Evolutionary conservation across 2,329 filamentous ascomycete species (phyloP).

Genomic region (Ceratocystis destructans): DNA sequence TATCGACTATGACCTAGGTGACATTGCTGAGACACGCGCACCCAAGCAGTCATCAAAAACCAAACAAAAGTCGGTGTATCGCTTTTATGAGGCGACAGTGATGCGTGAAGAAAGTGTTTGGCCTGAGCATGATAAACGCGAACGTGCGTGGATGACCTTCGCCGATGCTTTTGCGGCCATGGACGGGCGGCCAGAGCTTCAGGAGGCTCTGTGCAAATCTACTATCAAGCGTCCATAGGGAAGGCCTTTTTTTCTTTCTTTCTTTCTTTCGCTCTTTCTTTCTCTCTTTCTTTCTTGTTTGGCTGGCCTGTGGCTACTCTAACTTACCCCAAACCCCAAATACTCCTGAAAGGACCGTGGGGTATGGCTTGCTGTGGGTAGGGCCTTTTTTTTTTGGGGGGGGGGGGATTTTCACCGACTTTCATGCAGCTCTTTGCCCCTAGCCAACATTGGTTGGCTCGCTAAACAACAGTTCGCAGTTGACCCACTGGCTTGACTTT

Average conservation of each 20-base stretch:
- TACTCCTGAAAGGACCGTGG: neutral
- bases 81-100: constrained; percentile 81
- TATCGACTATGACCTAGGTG: constrained; percentile 72
- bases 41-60: constrained; percentile 59
- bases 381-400: neutral
- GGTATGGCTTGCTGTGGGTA: neutral
- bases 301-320: neutral
- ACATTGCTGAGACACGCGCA: constrained; percentile 70
- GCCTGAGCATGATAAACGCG: constrained; percentile 88
- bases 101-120: constrained; percentile 72
- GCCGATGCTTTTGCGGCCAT: constrained; percentile 66
- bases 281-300: neutral
- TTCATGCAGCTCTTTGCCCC: neutral
- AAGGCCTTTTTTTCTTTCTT: no score
- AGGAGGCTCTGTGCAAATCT: constrained; percentile 74
- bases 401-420: neutral
- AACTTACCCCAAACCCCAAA: constrained; percentile 6
- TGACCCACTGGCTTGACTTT: neutral
- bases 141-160: constrained; percentile 81
- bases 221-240: constrained; percentile 41
- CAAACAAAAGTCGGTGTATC: constrained; percentile 50
- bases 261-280: neutral
- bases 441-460: neutral
- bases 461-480: neutral
- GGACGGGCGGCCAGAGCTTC: constrained; percentile 66